phyloP scores from a whole-genome alignment of 1,284 basidiomycete genomes.

The Thelephora terrestris region DNA sequence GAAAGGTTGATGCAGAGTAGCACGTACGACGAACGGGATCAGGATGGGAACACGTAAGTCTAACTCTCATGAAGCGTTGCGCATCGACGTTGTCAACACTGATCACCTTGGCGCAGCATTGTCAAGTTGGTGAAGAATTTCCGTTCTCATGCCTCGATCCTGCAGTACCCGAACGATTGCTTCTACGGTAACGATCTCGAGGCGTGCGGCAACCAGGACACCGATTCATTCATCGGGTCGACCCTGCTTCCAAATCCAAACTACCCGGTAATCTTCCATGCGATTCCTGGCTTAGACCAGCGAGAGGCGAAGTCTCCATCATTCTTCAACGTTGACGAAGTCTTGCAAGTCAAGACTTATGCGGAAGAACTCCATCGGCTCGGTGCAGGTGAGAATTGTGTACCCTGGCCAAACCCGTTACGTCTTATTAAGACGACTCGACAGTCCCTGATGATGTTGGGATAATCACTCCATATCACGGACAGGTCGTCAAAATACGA shows the following conservation, averaged over 20 bases:
- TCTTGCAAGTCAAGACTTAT: conserved; percentile 29
- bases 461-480: conserved; percentile 45
- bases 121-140: conserved; percentile 46
- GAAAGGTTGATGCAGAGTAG: conserved; percentile 43
- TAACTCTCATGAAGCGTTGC: background rate
- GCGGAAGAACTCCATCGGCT: conserved; percentile 14
- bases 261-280: conserved; percentile 40
- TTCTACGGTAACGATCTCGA: conserved; percentile 46
- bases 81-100: background rate
- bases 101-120: conserved; percentile 22
- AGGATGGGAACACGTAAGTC: conserved; percentile 33
- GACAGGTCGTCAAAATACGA: conserved; percentile 40
- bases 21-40: conserved; percentile 31
- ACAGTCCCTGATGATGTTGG: conserved; percentile 36
- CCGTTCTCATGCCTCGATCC: conserved; percentile 45
- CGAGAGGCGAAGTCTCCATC: conserved; percentile 35
- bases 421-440: background rate
- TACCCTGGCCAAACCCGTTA: background rate
- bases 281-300: conserved; percentile 32
- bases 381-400: background rate
- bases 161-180: conserved; percentile 44
- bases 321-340: conserved; percentile 38
- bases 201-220: conserved; percentile 28
- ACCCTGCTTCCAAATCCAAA: conserved; percentile 22
- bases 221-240: conserved; percentile 26